Evolutionary conservation across 2,329 filamentous ascomycete genomes (phyloP).

Genomic region (Xylariaceae sp.): DNA sequence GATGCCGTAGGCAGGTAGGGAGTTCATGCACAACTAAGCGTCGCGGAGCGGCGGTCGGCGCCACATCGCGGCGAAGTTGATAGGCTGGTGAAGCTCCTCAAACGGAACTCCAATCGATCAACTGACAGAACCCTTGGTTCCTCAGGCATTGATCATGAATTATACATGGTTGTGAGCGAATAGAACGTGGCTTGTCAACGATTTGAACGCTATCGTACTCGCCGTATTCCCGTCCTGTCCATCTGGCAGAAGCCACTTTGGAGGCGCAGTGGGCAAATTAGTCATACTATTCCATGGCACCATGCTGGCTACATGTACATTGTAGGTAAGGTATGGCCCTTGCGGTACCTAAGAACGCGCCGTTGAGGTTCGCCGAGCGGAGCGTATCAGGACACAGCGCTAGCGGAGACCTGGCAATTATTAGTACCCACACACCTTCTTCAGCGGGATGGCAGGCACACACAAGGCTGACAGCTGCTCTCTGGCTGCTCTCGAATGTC

Average conservation of each 20-base stretch:
- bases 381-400: constrained; percentile 1
- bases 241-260: constrained; percentile 25
- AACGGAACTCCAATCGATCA: constrained; percentile 4
- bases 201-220: too few species aligned
- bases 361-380: constrained; percentile 2
- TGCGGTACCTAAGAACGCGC: neutral
- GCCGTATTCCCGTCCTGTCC: constrained; percentile 7
- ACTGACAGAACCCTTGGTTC: too few species aligned
- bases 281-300: constrained; percentile 20
- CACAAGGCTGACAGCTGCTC: constrained; percentile 19
- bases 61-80: neutral
- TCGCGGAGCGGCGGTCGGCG: constrained; percentile 13
- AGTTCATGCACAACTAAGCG: constrained; percentile 9
- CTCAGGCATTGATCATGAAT: too few species aligned
- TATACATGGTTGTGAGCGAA: constrained; percentile 5
- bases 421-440: constrained; percentile 14
- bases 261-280: constrained; percentile 25
- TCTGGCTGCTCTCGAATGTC: constrained; percentile 6
- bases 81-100: constrained; percentile 4
- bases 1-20: constrained; percentile 23
- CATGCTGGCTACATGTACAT: constrained; percentile 15
- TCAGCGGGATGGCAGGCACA: constrained; percentile 11
- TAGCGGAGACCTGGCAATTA: constrained; percentile 29
- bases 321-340: too few species aligned
- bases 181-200: too few species aligned